Evolutionary conservation across 805 yeast genomes (phyloP), one percentile per base, ranked within the genome.

Genomic region (Sugiyamaella floridensis): DNA sequence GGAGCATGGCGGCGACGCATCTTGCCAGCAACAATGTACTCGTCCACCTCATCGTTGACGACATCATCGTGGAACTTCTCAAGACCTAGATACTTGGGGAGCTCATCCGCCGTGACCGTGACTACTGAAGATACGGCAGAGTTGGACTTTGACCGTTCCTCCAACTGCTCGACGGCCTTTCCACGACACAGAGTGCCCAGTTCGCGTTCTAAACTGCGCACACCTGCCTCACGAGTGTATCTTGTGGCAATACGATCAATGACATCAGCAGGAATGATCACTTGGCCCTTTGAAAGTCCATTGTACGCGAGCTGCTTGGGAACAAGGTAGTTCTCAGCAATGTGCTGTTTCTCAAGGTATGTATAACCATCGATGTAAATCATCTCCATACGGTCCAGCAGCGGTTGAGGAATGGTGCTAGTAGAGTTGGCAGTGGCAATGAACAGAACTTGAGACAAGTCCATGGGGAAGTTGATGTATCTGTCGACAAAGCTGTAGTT

Each of bases 141-240:
- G 16, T 43, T 48, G 16, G 55, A 40, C 7, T 44, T 45, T 8
- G 28, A 49, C 50, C 18, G 12, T 8, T 32, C 46, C 37, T 53
- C 54, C 14, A 69, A 53, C 12, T 60, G 41, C 43, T 68, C 71
- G 45, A 87, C 89, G 0, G 96, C 95, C 62, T 86, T 86, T 55
- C 80, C 83, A 49, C 97, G 77, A 61, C 95, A 89, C 28, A 89
- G 74, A 0, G 87, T 75, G 0, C 89, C 89, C 50, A 89, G 72
- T 52, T 77, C 75, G 44, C 96, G 75, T 62, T 89, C 96, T 55
- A 89, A 73, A 54, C 79, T 81, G 60, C 97, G 76, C 16, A 89
- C 95, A 2, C 97, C 97, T 0, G 95, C 80, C 66, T 89, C 97
- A 50, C 90, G 73, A 0, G 95, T 85, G 64, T 88, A 89, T 56